Evolutionary conservation across 495 filamentous ascomycete species (phyloP).

Genomic region (Ascodesmis nigricans): DNA sequence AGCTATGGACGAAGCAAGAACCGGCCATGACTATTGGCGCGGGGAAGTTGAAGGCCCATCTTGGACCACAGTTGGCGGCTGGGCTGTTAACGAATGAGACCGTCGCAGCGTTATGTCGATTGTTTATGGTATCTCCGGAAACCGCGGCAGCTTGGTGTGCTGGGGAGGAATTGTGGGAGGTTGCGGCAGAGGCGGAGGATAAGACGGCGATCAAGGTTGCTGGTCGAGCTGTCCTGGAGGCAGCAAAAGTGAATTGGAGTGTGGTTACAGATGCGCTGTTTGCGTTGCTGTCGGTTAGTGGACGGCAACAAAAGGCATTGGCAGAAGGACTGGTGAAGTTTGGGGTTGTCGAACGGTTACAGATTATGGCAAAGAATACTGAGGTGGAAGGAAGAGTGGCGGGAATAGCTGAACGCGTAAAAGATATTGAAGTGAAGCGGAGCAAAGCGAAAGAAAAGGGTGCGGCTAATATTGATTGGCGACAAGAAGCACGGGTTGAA

Average conservation of each 20-base stretch:
- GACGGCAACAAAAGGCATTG: conserved; percentile 4
- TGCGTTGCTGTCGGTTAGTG: conserved; percentile 5
- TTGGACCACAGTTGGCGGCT: neutral
- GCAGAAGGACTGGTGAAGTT: conserved; percentile 8
- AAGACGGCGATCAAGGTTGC: conserved; percentile 7
- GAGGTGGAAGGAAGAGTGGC: conserved; percentile 9
- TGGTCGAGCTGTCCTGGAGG: conserved; percentile 8
- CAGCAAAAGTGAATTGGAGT: conserved; percentile 16
- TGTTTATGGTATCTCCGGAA: conserved; percentile 9
- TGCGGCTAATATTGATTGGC: conserved; percentile 24
- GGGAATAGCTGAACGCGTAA: conserved; percentile 5
- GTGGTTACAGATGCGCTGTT: conserved; percentile 16
- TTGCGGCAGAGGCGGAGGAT: conserved; percentile 4
- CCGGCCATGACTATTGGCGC: neutral
- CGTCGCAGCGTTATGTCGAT: conserved; percentile 1
- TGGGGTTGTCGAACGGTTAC: conserved; percentile 5
- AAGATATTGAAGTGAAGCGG: no score
- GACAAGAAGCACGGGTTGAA: conserved; percentile 48
- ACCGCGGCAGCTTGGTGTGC: conserved; percentile 15
- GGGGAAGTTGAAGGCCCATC: neutral
- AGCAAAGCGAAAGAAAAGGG: conserved; percentile 50
- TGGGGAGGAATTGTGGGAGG: conserved; percentile 19
- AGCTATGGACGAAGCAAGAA: conserved; percentile 2
- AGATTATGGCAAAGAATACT: conserved; percentile 5
- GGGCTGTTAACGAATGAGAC: neutral